Conservation (phyloP, 228 moss, liverwort and hornwort species). For the Sphagnum fallax region DNA sequence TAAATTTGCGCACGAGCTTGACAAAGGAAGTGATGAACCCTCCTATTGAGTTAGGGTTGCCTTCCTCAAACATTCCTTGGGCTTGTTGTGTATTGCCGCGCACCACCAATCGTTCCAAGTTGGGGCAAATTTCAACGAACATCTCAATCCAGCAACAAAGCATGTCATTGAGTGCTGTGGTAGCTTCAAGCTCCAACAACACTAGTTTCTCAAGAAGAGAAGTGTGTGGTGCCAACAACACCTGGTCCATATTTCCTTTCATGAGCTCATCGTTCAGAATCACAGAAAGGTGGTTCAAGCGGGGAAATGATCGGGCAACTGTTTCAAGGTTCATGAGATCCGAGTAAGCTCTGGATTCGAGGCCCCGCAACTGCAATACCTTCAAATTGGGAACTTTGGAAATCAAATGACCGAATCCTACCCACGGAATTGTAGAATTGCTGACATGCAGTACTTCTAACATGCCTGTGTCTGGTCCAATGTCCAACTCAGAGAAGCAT, state of each 20-base stretch:
- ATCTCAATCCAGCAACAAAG: conserved; percentile 54
- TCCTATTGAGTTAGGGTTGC: conserved; percentile 49
- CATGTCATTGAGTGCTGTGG: conserved; percentile 30
- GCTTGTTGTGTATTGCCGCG: conserved; percentile 42
- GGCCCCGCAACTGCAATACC: conserved; percentile 51
- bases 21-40: conserved; percentile 68
- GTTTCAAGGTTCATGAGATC: conserved; percentile 58
- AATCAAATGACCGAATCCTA: conserved; percentile 49
- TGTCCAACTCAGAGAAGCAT: conserved; percentile 31
- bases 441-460: conserved; percentile 61
- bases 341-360: conserved; percentile 36
- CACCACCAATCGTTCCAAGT: conserved; percentile 46
- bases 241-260: conserved; percentile 34
- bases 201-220: conserved; percentile 45
- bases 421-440: conserved; percentile 43
- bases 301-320: conserved; percentile 49
- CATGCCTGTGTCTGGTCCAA: conserved; percentile 43
- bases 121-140: conserved; percentile 51
- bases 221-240: conserved; percentile 26
- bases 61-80: conserved; percentile 7
- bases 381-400: conserved; percentile 56
- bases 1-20: conserved; percentile 55
- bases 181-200: conserved; percentile 48
- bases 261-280: conserved; percentile 35
- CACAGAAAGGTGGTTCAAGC: conserved; percentile 34